phyloP scores from a whole-genome alignment of 2,329 filamentous ascomycete genomes.

The Hymenoscyphus albidus region DNA sequence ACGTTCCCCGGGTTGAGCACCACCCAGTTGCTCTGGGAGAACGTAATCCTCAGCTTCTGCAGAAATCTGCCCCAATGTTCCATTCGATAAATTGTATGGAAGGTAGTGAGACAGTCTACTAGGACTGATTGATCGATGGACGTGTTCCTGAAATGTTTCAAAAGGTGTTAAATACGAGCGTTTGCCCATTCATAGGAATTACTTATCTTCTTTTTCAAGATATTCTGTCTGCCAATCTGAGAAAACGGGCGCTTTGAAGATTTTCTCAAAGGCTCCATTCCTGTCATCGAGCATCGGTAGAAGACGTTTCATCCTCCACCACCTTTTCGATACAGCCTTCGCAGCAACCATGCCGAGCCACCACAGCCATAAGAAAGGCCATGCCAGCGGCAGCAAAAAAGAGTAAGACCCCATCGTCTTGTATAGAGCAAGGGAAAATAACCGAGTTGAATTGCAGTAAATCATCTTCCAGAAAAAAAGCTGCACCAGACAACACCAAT shows the following conservation, averaged over 20 bases:
- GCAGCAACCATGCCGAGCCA: neutral
- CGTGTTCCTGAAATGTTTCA: neutral
- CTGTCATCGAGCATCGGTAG: neutral
- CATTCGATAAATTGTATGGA: neutral
- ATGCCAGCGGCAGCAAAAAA: neutral
- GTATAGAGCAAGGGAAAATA: neutral
- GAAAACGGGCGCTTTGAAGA: neutral
- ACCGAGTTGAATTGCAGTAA: neutral
- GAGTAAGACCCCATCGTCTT: neutral
- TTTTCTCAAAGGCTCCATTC: neutral
- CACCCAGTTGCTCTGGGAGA: neutral
- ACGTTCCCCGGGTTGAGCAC: neutral
- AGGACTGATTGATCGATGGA: neutral
- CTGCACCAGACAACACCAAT: neutral
- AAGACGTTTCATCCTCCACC: neutral
- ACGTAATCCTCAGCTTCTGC: neutral
- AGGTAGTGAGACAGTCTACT: neutral
- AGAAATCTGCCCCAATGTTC: neutral
- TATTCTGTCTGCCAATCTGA: neutral
- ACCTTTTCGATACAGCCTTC: neutral
- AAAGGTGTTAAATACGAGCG: neutral
- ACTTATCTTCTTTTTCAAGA: neutral
- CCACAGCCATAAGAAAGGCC: neutral
- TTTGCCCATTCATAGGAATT: neutral
- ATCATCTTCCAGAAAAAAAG: neutral